A percentile compares a stretch with the other conserved stretches of the same genome.
Conservation (phyloP, 192 early-diverging fungal species). For the Rhizophagus sp. region DNA sequence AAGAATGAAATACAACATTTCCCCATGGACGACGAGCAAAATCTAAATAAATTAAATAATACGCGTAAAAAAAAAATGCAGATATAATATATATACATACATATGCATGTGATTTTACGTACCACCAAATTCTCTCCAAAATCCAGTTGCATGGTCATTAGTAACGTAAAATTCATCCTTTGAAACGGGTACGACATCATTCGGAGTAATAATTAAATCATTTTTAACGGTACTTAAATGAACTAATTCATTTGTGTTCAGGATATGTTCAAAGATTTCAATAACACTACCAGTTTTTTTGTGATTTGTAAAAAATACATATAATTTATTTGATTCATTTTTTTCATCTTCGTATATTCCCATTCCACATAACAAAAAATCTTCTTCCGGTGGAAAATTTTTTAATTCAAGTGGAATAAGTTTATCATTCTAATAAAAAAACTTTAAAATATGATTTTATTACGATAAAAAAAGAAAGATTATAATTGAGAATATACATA, state of each 20-base stretch:
- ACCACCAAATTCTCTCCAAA: too few species aligned
- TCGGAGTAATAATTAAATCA: slow-evolving; percentile 51
- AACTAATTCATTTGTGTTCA: slow-evolving; percentile 42
- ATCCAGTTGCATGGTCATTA: slow-evolving; percentile 43
- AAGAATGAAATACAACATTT: slow-evolving; percentile 17
- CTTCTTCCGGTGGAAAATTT: slow-evolving; percentile 29
- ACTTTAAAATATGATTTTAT: too few species aligned
- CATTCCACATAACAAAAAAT: slow-evolving; percentile 52
- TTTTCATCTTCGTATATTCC: slow-evolving; percentile 50
- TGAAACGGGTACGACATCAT: slow-evolving; percentile 57
- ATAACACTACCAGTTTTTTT: slow-evolving; percentile 52
- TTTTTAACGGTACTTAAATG: slow-evolving; percentile 54
- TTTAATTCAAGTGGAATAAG: slow-evolving; percentile 38
- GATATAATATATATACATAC: too few species aligned
- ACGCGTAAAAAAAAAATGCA: too few species aligned
- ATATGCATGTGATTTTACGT: too few species aligned
- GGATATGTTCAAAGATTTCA: slow-evolving; percentile 53
- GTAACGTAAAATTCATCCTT: slow-evolving; percentile 57
- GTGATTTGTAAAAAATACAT: slow-evolving; percentile 61
- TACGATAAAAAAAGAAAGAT: too few species aligned
- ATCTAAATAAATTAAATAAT: too few species aligned
- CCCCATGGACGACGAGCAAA: neutral
- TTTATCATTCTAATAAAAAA: neutral
- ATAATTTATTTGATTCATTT: slow-evolving; percentile 36
- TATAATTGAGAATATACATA: too few species aligned